Base-by-base conservation (phyloP, 2,329 filamentous ascomycete genomes). In the Cyphellophora europaea region DNA sequence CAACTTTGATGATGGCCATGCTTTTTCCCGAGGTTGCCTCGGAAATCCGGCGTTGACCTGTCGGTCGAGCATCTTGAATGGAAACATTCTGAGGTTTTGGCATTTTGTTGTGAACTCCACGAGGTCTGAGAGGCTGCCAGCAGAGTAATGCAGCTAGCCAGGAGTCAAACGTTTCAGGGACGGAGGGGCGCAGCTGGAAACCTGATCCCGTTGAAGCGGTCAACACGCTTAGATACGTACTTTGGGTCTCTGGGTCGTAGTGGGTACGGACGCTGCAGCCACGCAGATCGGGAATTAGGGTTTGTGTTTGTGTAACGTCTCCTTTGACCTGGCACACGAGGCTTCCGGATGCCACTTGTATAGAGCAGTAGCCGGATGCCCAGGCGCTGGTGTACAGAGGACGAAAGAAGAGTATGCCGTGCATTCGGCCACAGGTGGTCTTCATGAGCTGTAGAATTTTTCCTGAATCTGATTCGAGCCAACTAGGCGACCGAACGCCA, bases 1-100 rank as follows among this genome's bases (percentile, higher is more conserved):
- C 91, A 31, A 95, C 85, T 55, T 96, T 98, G 65, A 96, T 96
- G 46, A 96, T 91, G 36, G 82, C 77, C 3, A 77, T 74, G 43
- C 86, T 80, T 53, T 80, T 91, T 17, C 68, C 51, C 2, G 69
- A 67, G 15, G 65, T 30, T 33, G 51, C 61, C 42, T 66, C 63
- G 6, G 65, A 67, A 36, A 63, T 60, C 37, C 63, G 53, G 38
- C 65, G 57, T 19, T 61, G 59, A 17, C 66, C 61, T 3, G 54
- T 51, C 27, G 61, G 46, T 23, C 60, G 61, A 29, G 59, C 58
- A 28, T 65, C 62, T 13, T 54, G 53, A 31, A 65, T 64, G 15
- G 60, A 51, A 21, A 65, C 56, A 5, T 58, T 56, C 42, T 67
- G 63, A 33, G 65, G 62, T 42, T 66, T 69, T 18, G 60, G 63